Base-by-base conservation (phyloP, 495 filamentous ascomycete genomes). In the Tuber indicum region DNA sequence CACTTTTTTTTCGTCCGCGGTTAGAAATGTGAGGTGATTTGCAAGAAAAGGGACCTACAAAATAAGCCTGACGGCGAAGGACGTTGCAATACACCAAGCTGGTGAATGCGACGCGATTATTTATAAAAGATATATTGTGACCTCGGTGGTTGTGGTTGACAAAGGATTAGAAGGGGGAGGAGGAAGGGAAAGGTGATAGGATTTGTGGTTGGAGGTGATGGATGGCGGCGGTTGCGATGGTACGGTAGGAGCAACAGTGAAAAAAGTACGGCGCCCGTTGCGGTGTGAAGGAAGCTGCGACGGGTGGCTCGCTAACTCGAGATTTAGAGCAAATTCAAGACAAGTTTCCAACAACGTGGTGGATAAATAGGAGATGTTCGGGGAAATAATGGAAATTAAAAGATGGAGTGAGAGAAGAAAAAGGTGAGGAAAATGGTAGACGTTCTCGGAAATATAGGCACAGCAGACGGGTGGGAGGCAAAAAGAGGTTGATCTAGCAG, bases 191-290 rank as follows among this genome's bases (percentile, higher is more conserved):
- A 79, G 58, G 32, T 66, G 26, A 36, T 14, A 66, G 58, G 36
- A 14, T 66, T 17, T 66, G 58, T 36, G 58, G 58, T 66, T 66
- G 58, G n/a, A 66, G 58, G 58, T 36, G 58, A 66, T 75, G 47
- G 76, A 74, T 62, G 77, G 78, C 75, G 76, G 73, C 73, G 78
- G 78, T 79, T 77, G 77, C 78, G 78, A 80, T 80, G 78, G 77
- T 74, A 79, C 14, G n/a, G 58, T 66, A 66, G 58, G 58, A 26
- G 26, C 58, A 66, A 6, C 58, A 36, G 58, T 8, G 26, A 62
- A 62, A 66, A 66, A 66, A 32, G 58, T 66, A 66, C 19, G n/a
- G 58, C 16, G 6, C 58, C n/a, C n/a, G 52, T 36, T 66, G 58
- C 32, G n/a, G 58, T n/a, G 49, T 66, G 58, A 66, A 66, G 58